phyloP scores from a whole-genome alignment of 371 early-diverging fungal species.

The Mucor indicus region DNA sequence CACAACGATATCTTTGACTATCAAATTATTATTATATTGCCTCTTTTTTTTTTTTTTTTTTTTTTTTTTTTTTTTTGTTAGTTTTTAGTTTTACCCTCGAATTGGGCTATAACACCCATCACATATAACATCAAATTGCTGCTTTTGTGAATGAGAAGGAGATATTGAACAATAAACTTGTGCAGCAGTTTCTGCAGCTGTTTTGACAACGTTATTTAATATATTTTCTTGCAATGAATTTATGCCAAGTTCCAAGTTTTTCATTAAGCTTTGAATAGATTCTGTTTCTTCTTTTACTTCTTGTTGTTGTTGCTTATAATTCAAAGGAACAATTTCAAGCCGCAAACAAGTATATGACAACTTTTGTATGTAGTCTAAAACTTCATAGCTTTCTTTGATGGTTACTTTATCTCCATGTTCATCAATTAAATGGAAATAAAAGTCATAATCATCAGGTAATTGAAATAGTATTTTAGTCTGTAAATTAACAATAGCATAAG shows the following conservation, averaged over 20 bases:
- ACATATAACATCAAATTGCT: conserved; percentile 41
- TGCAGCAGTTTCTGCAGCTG: conserved; percentile 1
- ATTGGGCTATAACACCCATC: conserved; percentile 41
- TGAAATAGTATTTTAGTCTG: too few species aligned
- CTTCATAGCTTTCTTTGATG: not conserved
- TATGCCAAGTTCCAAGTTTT: conserved; percentile 15
- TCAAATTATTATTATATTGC: not conserved
- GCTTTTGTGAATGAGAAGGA: conserved; percentile 4
- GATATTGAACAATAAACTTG: conserved; percentile 11
- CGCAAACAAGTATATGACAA: too few species aligned
- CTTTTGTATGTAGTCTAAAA: conserved; percentile 3
- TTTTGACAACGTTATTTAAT: conserved; percentile 11
- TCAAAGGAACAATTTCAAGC: conserved; percentile 1
- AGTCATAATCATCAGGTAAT: too few species aligned
- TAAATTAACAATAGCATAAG: too few species aligned
- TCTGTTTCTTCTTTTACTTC: not conserved
- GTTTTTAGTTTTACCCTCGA: conserved; percentile 24
- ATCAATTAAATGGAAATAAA: conserved; percentile 3
- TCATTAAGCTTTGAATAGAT: conserved; percentile 11
- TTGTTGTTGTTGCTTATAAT: not conserved
- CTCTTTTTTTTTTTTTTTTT: too few species aligned
- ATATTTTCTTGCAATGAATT: conserved; percentile 8
- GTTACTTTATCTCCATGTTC: conserved; percentile 1
- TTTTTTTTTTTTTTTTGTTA: too few species aligned
- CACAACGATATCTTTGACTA: conserved; percentile 37